These are phyloP conservation scores for Draba incana DNA, from an alignment of 345 rosid species.

Conservation along the genomic window DNA sequence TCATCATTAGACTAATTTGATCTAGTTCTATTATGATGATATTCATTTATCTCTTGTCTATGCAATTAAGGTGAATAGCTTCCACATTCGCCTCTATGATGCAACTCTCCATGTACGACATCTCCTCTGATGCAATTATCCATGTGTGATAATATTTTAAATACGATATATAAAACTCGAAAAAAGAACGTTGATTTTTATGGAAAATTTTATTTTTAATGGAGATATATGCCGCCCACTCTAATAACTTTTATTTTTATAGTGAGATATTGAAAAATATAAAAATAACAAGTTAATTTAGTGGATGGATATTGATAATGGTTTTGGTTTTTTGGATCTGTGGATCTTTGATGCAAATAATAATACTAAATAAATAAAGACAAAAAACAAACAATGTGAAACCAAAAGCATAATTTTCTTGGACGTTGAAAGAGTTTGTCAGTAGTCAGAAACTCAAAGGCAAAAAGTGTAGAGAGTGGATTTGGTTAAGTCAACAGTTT, in stretches of 20 bases:
- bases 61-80: too few relatives aligned
- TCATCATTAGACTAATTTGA: too few relatives aligned
- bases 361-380: constrained; percentile 3
- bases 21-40: too few relatives aligned
- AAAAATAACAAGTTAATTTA: not conserved
- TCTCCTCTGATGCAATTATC: too few relatives aligned
- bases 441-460: constrained; percentile 34
- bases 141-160: too few relatives aligned
- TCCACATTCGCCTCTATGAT: too few relatives aligned
- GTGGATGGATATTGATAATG: constrained; percentile 37
- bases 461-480: constrained; percentile 31
- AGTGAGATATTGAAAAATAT: not conserved
- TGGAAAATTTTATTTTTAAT: too few relatives aligned
- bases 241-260: constrained; percentile 29
- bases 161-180: too few relatives aligned
- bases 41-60: too few relatives aligned
- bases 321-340: constrained; percentile 30
- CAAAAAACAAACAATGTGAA: constrained; percentile 31
- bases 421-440: constrained; percentile 41
- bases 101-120: too few relatives aligned
- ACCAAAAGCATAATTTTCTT: constrained; percentile 38
- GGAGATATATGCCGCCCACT: not conserved
- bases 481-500: constrained; percentile 40
- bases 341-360: constrained; percentile 16
- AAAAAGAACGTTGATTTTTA: too few relatives aligned